phyloP scores from a whole-genome alignment of 1,284 basidiomycete species.

The Gomphus bonarii region DNA sequence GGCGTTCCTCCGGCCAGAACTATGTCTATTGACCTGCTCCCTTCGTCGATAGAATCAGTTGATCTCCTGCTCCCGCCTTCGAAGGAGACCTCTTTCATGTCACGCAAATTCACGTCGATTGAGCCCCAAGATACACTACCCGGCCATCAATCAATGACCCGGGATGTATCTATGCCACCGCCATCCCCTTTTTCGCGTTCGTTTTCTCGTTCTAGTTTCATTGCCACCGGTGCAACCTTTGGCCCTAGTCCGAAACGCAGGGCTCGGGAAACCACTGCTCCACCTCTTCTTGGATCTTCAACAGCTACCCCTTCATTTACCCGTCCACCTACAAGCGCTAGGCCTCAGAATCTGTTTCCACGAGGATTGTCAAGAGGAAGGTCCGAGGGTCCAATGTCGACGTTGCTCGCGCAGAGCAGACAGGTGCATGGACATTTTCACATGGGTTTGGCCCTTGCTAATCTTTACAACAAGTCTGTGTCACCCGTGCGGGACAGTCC shows the following conservation, averaged over 20 bases:
- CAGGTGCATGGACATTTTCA: neutral
- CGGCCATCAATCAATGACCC: neutral
- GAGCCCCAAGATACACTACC: slow-evolving; percentile 13
- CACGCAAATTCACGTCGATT: slow-evolving; percentile 23
- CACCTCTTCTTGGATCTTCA: slow-evolving; percentile 30
- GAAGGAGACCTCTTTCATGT: slow-evolving; percentile 29
- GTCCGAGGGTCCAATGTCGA: slow-evolving; percentile 1
- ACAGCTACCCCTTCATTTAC: slow-evolving; percentile 2
- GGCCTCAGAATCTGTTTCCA: neutral
- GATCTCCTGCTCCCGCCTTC: slow-evolving; percentile 23
- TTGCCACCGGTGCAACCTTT: slow-evolving; percentile 41
- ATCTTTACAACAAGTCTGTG: slow-evolving; percentile 1
- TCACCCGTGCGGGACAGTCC: neutral
- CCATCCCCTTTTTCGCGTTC: slow-evolving; percentile 27
- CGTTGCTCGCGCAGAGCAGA: neutral
- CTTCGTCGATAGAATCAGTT: slow-evolving; percentile 18
- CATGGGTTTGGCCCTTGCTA: neutral
- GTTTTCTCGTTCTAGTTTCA: slow-evolving; percentile 54
- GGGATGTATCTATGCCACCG: slow-evolving; percentile 25
- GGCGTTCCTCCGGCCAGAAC: slow-evolving; percentile 33
- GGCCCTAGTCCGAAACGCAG: slow-evolving; percentile 27
- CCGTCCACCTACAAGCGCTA: neutral
- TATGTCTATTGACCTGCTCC: slow-evolving; percentile 53
- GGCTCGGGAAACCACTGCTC: slow-evolving; percentile 43
- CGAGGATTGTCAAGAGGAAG: neutral